Percentiles rank a stretch among this genome's conserved stretches.
phyloP scores from a whole-genome alignment of 1,139 yeast genomes.

The Nadsonia commutata region DNA sequence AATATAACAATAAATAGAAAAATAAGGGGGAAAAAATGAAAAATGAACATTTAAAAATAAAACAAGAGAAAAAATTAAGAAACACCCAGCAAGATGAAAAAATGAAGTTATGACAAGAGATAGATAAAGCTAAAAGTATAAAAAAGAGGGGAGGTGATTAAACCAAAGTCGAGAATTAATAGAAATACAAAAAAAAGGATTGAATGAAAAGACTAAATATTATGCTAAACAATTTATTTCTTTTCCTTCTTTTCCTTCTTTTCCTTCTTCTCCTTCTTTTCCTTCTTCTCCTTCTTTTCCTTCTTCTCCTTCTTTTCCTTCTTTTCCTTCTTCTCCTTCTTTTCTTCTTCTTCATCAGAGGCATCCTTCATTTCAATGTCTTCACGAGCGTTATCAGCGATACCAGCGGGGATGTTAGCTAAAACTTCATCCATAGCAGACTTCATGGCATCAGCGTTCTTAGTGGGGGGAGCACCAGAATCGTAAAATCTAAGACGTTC shows the following conservation, averaged over 20 bases:
- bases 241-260: constrained; percentile 20
- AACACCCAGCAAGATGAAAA: constrained; percentile 1
- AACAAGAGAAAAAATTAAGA: background rate
- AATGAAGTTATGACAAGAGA: background rate
- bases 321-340: constrained; percentile 23
- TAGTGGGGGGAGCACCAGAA: constrained; percentile 93
- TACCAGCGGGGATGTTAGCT: constrained; percentile 28
- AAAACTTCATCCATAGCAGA: constrained; percentile 63
- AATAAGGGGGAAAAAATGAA: background rate
- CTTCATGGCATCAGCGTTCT: constrained; percentile 86
- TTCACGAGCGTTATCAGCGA: constrained; percentile 30
- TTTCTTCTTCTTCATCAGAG: constrained; percentile 11
- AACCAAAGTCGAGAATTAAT: background rate
- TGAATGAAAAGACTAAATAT: constrained; percentile 1
- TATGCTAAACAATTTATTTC: constrained; percentile 20
- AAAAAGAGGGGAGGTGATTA: background rate
- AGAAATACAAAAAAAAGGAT: background rate
- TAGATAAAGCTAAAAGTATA: background rate
- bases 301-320: constrained; percentile 34
- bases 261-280: constrained; percentile 13
- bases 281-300: constrained; percentile 41
- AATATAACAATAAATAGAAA: constrained; percentile 2
- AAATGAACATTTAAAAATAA: constrained; percentile 1
- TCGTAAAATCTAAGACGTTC: constrained; percentile 93
- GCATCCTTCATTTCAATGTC: constrained; percentile 29